Evolutionary conservation across 306 rosid genomes (phyloP).

Genomic region (Betula pendula): DNA sequence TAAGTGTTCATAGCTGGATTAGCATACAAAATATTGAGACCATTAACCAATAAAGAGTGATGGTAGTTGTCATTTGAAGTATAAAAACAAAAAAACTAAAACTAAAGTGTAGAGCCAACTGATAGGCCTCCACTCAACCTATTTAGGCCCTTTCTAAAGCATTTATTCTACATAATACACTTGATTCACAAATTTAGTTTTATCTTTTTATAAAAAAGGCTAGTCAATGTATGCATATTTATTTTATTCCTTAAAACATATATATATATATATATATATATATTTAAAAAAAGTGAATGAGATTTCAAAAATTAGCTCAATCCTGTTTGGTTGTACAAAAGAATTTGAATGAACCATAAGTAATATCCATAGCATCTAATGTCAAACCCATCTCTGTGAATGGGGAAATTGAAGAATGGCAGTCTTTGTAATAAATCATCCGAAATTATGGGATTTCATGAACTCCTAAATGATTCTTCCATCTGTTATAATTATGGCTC

Average conservation of each 20-base stretch:
- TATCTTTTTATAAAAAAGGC: neutral
- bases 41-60: neutral
- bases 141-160: neutral
- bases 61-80: neutral
- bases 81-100: neutral
- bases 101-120: neutral
- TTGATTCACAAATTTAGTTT: neutral
- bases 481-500: neutral
- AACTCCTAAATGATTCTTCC: slow-evolving; percentile 3
- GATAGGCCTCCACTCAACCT: neutral
- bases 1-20: neutral
- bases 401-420: neutral
- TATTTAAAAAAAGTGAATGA: neutral
- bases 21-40: neutral
- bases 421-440: neutral
- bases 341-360: neutral
- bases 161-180: neutral
- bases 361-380: neutral
- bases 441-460: neutral
- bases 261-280: too few relatives aligned
- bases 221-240: neutral
- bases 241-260: neutral
- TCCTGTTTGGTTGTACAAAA: neutral
- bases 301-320: neutral
- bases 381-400: neutral